phyloP scores from a whole-genome alignment of 441 rosid genomes.

The Aleurites moluccanus region DNA sequence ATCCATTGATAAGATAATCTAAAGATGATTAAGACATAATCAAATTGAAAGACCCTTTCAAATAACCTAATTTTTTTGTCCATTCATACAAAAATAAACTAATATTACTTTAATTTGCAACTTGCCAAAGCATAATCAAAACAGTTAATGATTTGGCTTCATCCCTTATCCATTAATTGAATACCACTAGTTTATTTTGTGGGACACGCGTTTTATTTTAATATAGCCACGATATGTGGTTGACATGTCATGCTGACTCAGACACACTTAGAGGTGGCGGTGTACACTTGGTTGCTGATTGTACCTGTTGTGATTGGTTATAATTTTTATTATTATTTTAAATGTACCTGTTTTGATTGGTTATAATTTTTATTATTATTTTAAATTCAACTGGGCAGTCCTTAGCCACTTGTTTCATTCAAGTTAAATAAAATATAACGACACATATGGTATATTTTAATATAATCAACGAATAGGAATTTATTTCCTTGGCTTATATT shows the following conservation, averaged over 20 bases:
- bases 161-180: conserved; percentile 4
- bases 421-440: not conserved
- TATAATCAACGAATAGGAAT: not conserved
- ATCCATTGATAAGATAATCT: not conserved
- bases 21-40: not conserved
- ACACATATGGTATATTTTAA: not conserved
- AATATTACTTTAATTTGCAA: conserved; percentile 14
- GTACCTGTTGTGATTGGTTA: not conserved
- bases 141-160: not conserved
- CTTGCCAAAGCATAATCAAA: not conserved
- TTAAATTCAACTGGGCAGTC: not conserved
- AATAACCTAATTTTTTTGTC: not conserved
- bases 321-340: not conserved
- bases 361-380: not conserved
- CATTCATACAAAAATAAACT: not conserved
- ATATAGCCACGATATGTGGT: conserved; percentile 6
- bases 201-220: not conserved
- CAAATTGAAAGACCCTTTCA: not conserved
- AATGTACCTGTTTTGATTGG: conserved; percentile 5
- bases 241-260: conserved; percentile 29
- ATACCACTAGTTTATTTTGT: not conserved
- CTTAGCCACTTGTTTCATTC: not conserved
- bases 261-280: too few species aligned
- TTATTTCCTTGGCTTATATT: not conserved
- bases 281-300: too few species aligned